phyloP scores from a whole-genome alignment of 768 basidiomycete genomes.

The Tulasnella sp. region DNA sequence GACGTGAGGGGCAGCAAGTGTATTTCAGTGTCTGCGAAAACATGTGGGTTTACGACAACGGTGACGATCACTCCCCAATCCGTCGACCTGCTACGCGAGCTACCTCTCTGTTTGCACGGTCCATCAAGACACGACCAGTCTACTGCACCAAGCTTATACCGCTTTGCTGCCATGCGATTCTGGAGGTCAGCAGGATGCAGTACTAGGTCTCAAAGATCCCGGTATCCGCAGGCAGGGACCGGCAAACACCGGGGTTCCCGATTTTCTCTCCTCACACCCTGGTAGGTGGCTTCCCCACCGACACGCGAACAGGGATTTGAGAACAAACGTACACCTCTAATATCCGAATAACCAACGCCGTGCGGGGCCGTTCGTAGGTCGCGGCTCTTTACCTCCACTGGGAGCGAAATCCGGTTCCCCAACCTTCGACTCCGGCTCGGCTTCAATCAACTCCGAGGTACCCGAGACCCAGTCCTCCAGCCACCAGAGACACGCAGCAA shows the following conservation, averaged over 20 bases:
- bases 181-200: not conserved
- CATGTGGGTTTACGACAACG: not conserved
- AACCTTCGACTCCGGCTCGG: not conserved
- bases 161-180: not conserved
- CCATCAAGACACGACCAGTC: not conserved
- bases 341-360: not conserved
- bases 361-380: not conserved
- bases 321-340: not conserved
- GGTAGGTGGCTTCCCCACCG: not conserved
- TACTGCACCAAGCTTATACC: not conserved
- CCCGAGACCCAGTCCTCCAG: not conserved
- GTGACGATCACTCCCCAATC: not conserved
- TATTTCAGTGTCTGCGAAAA: not conserved
- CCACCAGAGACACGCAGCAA: not conserved
- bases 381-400: not conserved
- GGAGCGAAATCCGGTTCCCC: not conserved
- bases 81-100: not conserved
- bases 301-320: not conserved
- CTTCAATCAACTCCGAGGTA: not conserved
- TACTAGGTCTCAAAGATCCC: not conserved
- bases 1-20: not conserved
- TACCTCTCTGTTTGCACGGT: not conserved
- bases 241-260: not conserved
- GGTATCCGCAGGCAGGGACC: not conserved
- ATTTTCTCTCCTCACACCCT: not conserved